Evolutionary conservation across 352 stramenopile genomes (phyloP), one percentile per base, ranked within the genome.

Genomic region (Phytophthora syringae): DNA sequence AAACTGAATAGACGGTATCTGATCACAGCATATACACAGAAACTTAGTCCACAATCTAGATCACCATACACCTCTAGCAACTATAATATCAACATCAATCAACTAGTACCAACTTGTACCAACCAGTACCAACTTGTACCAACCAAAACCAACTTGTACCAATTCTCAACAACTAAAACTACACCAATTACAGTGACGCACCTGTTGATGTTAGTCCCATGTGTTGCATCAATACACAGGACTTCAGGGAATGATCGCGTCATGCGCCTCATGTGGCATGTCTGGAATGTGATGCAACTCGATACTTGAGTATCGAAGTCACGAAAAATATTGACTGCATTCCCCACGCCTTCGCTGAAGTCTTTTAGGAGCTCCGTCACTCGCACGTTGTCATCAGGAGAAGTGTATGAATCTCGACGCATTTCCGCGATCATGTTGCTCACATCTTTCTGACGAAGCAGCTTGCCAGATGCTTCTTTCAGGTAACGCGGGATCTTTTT

Each of bases 151-250:
- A 24, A 52, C 24, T 25, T 39, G 45, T 24, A 12, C 45, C 45
- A 52, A 28, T 5, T 3, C 18, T 4, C 12, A 39, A 4, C 7
- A 37, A 40, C 22, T 18, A 39, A 39, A 39, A n/a, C 5, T 39
- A n/a, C 32, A n/a, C 32, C 32, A n/a, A n/a, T n/a, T 39, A n/a
- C 9, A 39, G 12, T n/a, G 21, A 40, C 43, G 34, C 13, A 63
- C 44, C 55, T 54, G 44, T 55, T 56, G 25, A 63, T 55, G n/a
- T 63, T 63, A 3, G 55, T 63, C 2, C 55, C 45, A n/a, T 56
- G 36, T 7, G 34, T 64, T 16, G 55, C 45, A 20, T 64, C 44
- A 18, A 64, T 20, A 32, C 55, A 64, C 2, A 56, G 1, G 1
- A 39, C 34, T 25, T 55, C 40, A 5, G 55, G 30, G 28, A 63